A percentile compares a stretch with the other conserved stretches of the same genome.
Evolutionary conservation across 73 alveolate species (phyloP).

Genomic region (Paramecium sonneborni): DNA sequence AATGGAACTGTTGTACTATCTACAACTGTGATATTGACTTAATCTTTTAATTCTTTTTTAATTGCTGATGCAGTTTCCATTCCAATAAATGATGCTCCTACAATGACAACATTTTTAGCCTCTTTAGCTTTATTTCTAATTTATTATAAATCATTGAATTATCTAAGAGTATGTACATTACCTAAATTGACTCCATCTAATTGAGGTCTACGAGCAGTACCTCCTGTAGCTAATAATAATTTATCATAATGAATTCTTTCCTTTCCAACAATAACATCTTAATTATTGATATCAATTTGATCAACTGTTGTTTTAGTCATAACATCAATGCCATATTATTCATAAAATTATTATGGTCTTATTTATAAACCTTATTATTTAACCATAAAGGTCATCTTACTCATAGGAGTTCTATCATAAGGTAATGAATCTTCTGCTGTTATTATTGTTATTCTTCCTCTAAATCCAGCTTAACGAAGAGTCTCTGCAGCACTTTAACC

Average conservation of each 20-base stretch:
- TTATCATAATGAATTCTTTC: constrained; percentile 74
- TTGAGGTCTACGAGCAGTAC: constrained; percentile 68
- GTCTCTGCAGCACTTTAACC: constrained; percentile 94
- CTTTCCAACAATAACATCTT: constrained; percentile 67
- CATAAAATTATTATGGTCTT: constrained; percentile 69
- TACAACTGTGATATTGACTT: constrained; percentile 73
- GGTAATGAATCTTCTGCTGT: constrained; percentile 81
- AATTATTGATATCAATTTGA: constrained; percentile 62
- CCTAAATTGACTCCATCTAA: constrained; percentile 73
- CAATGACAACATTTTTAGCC: constrained; percentile 78
- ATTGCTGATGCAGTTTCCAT: constrained; percentile 81
- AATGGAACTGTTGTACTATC: constrained; percentile 70
- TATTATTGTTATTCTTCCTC: constrained; percentile 85
- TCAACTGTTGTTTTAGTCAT: constrained; percentile 63
- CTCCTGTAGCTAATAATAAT: constrained; percentile 87
- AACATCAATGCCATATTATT: constrained; percentile 75
- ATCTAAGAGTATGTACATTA: constrained; percentile 76
- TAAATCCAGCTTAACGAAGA: constrained; percentile 82
- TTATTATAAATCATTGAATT: constrained; percentile 70
- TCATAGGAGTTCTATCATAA: constrained; percentile 84
- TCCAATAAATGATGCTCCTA: constrained; percentile 90
- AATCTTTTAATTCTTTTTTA: constrained; percentile 67
- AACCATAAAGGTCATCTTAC: constrained; percentile 69
- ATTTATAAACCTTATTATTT: constrained; percentile 56
- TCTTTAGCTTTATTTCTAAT: constrained; percentile 65